Base-by-base conservation (phyloP, 1,139 yeast species). In the Trichomonascaceae sp. region DNA sequence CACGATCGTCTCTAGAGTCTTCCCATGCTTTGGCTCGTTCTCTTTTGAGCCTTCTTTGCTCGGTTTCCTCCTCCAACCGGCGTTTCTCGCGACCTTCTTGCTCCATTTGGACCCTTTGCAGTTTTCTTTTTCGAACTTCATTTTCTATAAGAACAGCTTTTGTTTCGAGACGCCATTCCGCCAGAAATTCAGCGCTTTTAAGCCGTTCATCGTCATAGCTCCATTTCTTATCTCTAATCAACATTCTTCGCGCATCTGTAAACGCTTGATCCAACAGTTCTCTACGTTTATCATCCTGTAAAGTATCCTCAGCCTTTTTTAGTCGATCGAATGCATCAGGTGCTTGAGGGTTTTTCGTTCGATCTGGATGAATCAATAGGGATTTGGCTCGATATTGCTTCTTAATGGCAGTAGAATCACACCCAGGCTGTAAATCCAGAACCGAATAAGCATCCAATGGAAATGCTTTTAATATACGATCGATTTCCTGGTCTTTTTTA, bases 351-450 rank as follows among this genome's bases (percentile, higher is more conserved):
- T 84, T 80, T 48, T 70, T 67, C 1, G 81, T 75, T 61, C 83
- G 84, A 64, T 85, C 91, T 0, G 91, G 91, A 65, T 85, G 91
- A 43, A 85, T 81, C 57, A 83, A 67, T 45, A 84, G 69, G 8
- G 88, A 82, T 65, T 82, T 83, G 66, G 76, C 78, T 41, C 89
- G 68, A 63, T 78, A 85, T 45, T 71, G 63, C 57, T 74, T 78
- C 58, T 76, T 78, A 53, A 82, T 75, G 49, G 70, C 70, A 38
- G 62, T 53, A 50, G 65, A 48, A 54, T 74, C 57, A 57, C 73
- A 61, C n/a, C 79, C 76, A 0, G 86, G 85, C 54, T 75, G 78
- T 1, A 83, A 69, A 48, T 79, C 83, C 27, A 84, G 68, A 1
- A 84, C 73, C 1, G 82, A 74, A 63, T 82, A 83, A 49, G 81